phyloP scores from a whole-genome alignment of 495 filamentous ascomycete genomes.

The Aspergillus asperescens region DNA sequence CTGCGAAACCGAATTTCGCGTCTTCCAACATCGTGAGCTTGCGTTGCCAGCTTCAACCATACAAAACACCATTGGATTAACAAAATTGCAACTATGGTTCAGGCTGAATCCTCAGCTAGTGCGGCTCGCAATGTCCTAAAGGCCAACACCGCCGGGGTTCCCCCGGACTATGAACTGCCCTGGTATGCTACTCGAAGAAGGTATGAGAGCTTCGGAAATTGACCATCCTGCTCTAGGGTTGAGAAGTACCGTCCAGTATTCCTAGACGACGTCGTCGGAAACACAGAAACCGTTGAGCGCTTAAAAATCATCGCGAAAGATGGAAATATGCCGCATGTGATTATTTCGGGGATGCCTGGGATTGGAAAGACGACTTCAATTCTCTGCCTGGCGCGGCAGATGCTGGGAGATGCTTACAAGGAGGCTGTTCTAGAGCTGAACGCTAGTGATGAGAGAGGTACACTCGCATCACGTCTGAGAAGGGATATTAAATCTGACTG shows the following conservation, averaged over 20 bases:
- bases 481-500: slow-evolving; percentile 5
- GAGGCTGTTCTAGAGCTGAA: slow-evolving; percentile 96
- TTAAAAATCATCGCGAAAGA: slow-evolving; percentile 98
- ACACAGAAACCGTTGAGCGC: slow-evolving; percentile 94
- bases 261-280: slow-evolving; percentile 95
- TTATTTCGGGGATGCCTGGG: slow-evolving; percentile 98
- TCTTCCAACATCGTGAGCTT: slow-evolving; percentile 12
- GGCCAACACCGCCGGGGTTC: slow-evolving; percentile 54
- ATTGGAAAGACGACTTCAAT: slow-evolving; percentile 99
- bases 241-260: slow-evolving; percentile 95
- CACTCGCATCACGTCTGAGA: neutral
- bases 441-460: slow-evolving; percentile 89
- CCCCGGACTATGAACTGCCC: slow-evolving; percentile 78
- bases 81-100: slow-evolving; percentile 30
- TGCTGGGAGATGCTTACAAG: slow-evolving; percentile 92
- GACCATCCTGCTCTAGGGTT: slow-evolving; percentile 56
- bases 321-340: slow-evolving; percentile 98
- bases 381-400: slow-evolving; percentile 83
- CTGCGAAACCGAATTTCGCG: slow-evolving; percentile 30
- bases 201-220: neutral
- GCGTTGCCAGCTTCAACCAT: neutral
- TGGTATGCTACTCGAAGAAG: slow-evolving; percentile 54
- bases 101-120: slow-evolving; percentile 73
- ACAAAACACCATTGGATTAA: neutral
- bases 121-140: slow-evolving; percentile 63